phyloP scores from a whole-genome alignment of 495 filamentous ascomycete genomes.

The Cairneyella variabilis region DNA sequence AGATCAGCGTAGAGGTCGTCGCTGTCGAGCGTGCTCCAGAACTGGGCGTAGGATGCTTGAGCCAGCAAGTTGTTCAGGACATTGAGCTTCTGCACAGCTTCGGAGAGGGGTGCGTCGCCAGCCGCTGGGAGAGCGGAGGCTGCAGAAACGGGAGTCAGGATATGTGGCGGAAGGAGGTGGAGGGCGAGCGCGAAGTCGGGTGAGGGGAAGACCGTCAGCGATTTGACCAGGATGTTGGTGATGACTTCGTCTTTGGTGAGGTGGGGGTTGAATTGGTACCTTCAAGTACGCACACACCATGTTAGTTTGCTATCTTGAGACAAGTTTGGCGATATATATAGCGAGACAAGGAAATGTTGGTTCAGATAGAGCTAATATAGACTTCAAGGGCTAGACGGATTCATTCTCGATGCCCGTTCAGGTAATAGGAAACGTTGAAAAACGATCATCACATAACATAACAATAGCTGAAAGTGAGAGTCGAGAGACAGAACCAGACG shows the following conservation, averaged over 20 bases:
- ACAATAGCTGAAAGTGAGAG: not conserved
- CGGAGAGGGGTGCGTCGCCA: slow-evolving; percentile 49
- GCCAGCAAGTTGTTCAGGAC: slow-evolving; percentile 80
- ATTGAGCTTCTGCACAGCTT: slow-evolving; percentile 87
- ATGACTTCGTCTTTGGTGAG: slow-evolving; percentile 93
- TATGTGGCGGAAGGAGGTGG: slow-evolving; percentile 80
- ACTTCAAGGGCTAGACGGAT: slow-evolving; percentile 46
- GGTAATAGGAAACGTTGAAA: slow-evolving; percentile 99
- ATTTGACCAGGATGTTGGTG: slow-evolving; percentile 98
- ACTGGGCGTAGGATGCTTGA: slow-evolving; percentile 78
- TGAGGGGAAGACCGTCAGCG: slow-evolving; percentile 93
- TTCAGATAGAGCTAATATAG: slow-evolving; percentile 67
- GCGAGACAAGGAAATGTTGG: slow-evolving; percentile 14
- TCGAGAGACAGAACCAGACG: too few species aligned
- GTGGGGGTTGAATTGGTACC: slow-evolving; percentile 99
- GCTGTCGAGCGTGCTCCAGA: slow-evolving; percentile 89
- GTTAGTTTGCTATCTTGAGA: not conserved
- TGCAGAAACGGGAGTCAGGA: slow-evolving; percentile 41
- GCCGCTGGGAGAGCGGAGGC: slow-evolving; percentile 43
- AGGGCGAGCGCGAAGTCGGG: slow-evolving; percentile 93
- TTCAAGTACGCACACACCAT: slow-evolving; percentile 38
- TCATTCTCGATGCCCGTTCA: slow-evolving; percentile 56
- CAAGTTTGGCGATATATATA: not conserved
- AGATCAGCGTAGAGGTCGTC: slow-evolving; percentile 97
- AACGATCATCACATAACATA: slow-evolving; percentile 62